Evolutionary conservation across 2,329 filamentous ascomycete genomes (phyloP), one percentile per base, ranked within the genome.

Genomic region (Nothophaeocryptopus gaeumannii): DNA sequence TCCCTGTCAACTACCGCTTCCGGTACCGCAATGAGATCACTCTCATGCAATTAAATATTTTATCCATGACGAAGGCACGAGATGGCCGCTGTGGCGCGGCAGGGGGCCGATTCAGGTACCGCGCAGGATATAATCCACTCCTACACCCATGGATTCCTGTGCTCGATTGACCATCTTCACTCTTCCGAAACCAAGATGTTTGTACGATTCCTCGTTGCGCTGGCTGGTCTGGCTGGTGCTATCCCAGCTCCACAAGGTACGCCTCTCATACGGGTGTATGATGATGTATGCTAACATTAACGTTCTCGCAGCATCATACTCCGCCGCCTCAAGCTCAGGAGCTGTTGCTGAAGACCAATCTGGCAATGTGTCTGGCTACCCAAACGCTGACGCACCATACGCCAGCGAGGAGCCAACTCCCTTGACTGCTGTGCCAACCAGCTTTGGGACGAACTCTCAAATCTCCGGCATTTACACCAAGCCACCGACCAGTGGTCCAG

Each of bases 381-480:
- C 64, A 14, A 64, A 72, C 53, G 74, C 69, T 8, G 69, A 74
- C 61, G 72, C 72, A 32, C 68, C 72, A 15, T 73, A 72, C 61
- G 66, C 64, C 7, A 56, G 53, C 36, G 56, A 67, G 13, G 64
- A 69, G 49, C 64, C 64, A 14, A 61, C 65, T 5, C 60, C 67
- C 33, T 47, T 69, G 39, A 67, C 64, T 15, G 58, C 52, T 9
- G 53, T 73, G 5, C 71, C 74, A 32, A 69, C 67, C 16, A 64
- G 63, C 38, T 77, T 78, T 51, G 73, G 72, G 5, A 63, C 66
- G 10, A 69, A 73, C 58, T 76, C 73, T 39, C 66, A 70, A 45
- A 60, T 77, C 41, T 59, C 70, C 37, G 72, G 71, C 47, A 64
- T 69, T 53, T 34, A 55, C 39, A 68, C 60, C 42, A 54, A 47